Percentiles rank a stretch among this genome's conserved stretches.
Conservation (phyloP, 306 rosid species). For the Potentilla sterilis region DNA sequence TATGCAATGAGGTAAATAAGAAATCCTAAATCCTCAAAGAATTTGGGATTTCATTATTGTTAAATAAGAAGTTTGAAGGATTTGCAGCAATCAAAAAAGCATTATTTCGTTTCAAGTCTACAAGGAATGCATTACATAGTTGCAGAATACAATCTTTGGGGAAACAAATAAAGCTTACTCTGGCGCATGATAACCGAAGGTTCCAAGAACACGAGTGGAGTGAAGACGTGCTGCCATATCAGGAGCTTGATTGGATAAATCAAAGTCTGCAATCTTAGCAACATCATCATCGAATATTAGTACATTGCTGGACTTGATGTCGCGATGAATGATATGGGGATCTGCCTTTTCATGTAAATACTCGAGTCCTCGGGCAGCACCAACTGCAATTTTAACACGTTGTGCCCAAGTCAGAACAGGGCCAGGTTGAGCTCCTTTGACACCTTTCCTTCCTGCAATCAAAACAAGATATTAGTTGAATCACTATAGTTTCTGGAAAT, state of each 20-base stretch:
- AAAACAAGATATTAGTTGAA: conserved; percentile 9
- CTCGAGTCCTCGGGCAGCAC: conserved; percentile 92
- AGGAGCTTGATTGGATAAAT: conserved; percentile 93
- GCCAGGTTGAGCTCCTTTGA: conserved; percentile 92
- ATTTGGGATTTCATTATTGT: not conserved
- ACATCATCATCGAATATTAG: conserved; percentile 80
- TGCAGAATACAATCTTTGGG: not conserved
- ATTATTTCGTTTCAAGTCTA: not conserved
- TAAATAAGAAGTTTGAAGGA: conserved; percentile 18
- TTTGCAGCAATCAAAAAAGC: conserved; percentile 7
- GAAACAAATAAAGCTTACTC: conserved; percentile 58
- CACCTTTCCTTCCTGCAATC: conserved; percentile 83
- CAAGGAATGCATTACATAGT: not conserved
- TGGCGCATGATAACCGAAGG: conserved; percentile 94
- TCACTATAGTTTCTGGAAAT: not conserved
- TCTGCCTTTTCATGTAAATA: conserved; percentile 79
- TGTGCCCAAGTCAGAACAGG: conserved; percentile 88
- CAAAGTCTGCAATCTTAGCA: conserved; percentile 91
- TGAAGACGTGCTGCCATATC: conserved; percentile 97
- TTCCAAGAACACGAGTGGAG: conserved; percentile 92
- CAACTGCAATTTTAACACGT: conserved; percentile 90
- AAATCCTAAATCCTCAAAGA: not conserved
- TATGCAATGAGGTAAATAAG: conserved; percentile 14
- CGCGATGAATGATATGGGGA: conserved; percentile 81
- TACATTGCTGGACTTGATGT: conserved; percentile 88